These are phyloP conservation scores for Sarocladium oryzae DNA, from an alignment of 2,329 filamentous ascomycete genomes.

Conservation along the genomic window DNA sequence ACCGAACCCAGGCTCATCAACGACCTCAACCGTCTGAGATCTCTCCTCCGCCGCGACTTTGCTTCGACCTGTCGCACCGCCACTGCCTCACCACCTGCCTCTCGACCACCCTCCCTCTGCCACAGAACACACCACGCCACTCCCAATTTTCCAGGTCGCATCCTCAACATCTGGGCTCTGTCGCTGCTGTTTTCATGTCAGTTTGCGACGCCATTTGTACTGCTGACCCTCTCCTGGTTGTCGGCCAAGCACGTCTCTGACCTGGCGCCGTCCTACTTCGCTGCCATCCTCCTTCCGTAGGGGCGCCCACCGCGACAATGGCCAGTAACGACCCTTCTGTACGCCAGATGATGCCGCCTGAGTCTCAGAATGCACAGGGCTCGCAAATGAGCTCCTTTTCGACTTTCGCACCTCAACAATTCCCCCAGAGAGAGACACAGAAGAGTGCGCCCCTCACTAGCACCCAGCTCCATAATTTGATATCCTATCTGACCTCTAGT, in stretches of 20 bases:
- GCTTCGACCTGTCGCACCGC: conserved; percentile 1
- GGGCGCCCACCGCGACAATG: conserved; percentile 35
- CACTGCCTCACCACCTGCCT: conserved; percentile 1
- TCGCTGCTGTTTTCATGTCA: conserved; percentile 5
- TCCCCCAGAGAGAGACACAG: conserved; percentile 61
- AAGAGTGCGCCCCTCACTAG: conserved; percentile 57
- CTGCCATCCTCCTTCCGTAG: not conserved
- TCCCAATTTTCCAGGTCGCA: not conserved
- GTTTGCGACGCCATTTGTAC: not conserved
- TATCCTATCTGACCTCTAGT: not conserved
- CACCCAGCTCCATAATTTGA: not conserved
- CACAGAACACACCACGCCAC: not conserved
- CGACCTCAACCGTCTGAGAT: not conserved
- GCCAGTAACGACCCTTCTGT: conserved; percentile 53
- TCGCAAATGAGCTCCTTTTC: conserved; percentile 66
- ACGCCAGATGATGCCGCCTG: conserved; percentile 60
- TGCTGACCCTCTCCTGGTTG: not conserved
- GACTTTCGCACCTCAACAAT: conserved; percentile 59
- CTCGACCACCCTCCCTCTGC: not conserved
- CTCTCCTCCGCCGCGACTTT: not conserved
- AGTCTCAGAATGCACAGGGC: conserved; percentile 36
- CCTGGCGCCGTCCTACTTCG: not conserved
- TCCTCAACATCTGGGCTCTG: not conserved
- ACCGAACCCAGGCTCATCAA: not conserved
- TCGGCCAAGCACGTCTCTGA: not conserved